Base-by-base conservation (phyloP, 73 alveolate species). In the Paramecium primaurelia region DNA sequence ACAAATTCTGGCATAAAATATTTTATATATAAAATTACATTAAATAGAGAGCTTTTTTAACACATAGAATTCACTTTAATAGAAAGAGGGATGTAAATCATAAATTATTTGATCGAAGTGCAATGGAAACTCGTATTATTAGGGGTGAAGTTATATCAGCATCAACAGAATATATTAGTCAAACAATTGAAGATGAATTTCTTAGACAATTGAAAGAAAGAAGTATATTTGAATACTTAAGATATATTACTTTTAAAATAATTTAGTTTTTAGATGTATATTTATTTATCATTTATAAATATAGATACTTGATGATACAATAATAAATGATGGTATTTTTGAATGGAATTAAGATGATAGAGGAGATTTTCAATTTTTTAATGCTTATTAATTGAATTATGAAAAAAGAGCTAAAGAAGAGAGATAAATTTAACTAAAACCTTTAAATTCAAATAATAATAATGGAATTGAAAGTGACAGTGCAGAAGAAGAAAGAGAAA, bases 311-410 rank as follows among this genome's bases (percentile, higher is more conserved):
- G 58, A 73, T 73, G 87, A 40, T 16, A 40, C 87, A 34, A 73
- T 34, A 18, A 37, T 73, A 14, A 40, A 73, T 30, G 54, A 73
- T 4, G 54, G 87, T 34, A 34, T 22, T 73, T 73, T 73, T 73
- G 87, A 73, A 73, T 73, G 87, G 87, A 30, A 37, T 20, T 37
- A 37, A 38, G 87, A 73, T 37, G 87, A 73, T 16, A 32, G 59
- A 73, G 47, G 47, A 11, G 59, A 73, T 36, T 73, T 37, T 73
- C 36, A 37, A 22, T 40, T 73, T 22, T 37, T 73, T 22, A 73
- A 73, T 73, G 25, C 59, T 4, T 73, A 4, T 40, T 9, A 37
- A 32, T 30, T 73, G 6, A 8, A 0, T 16, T 73, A 73, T 38
- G 87, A 73, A 22, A 73, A 40, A 73, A 73, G 64, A 73, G 38